These are phyloP conservation scores for Populus simonii DNA, from an alignment of 345 rosid genomes.

Conservation along the genomic window DNA sequence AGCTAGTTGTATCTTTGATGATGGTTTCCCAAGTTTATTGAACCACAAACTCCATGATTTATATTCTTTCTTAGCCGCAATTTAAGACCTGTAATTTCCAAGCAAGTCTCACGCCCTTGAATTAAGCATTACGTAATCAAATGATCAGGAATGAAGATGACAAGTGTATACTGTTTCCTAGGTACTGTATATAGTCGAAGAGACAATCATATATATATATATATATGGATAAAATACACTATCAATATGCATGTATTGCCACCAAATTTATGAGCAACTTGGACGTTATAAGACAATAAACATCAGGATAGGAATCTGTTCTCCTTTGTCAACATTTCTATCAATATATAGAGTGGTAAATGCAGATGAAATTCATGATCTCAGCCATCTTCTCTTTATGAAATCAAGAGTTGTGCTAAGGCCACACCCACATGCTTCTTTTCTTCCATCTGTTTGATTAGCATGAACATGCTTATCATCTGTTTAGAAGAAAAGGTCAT, in stretches of 20 bases:
- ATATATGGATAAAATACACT: background rate
- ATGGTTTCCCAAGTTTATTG: background rate
- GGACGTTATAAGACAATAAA: background rate
- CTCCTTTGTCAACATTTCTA: slow-evolving; percentile 4
- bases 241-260: background rate
- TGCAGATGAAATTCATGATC: background rate
- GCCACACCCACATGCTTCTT: no score
- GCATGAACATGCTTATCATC: no score
- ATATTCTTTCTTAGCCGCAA: background rate
- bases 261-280: background rate
- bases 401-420: no score
- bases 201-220: background rate
- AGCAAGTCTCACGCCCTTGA: background rate
- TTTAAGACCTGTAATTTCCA: background rate
- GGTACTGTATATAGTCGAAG: background rate
- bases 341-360: background rate
- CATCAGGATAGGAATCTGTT: slow-evolving; percentile 10
- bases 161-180: no score
- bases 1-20: background rate
- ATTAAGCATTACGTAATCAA: background rate
- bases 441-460: no score
- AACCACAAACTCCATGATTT: background rate
- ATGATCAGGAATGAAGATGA: background rate
- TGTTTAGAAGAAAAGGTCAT: no score
- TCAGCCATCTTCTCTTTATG: background rate